These are phyloP conservation scores for Termitomyces sp. DNA, from an alignment of 768 basidiomycete genomes.

Conservation along the genomic window DNA sequence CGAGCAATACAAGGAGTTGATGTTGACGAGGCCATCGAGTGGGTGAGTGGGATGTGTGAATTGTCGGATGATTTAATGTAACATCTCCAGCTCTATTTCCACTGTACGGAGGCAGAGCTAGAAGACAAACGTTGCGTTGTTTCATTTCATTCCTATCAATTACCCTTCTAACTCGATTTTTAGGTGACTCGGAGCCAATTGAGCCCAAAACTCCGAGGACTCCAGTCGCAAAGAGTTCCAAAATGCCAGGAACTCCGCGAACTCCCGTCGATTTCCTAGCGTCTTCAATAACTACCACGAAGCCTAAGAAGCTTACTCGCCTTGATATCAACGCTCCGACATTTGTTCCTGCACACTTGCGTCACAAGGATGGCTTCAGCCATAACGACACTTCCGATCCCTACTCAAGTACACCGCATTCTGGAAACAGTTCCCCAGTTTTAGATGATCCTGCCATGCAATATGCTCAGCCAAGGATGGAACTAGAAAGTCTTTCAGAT, in stretches of 20 bases:
- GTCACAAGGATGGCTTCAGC: constrained; percentile 1
- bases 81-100: constrained; percentile 49
- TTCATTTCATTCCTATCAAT: not conserved
- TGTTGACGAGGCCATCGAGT: constrained; percentile 86
- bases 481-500: constrained; percentile 41
- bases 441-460: constrained; percentile 50
- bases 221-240: constrained; percentile 3
- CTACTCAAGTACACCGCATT: constrained; percentile 19
- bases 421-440: constrained; percentile 28
- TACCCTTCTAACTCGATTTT: not conserved
- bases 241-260: constrained; percentile 26
- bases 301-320: constrained; percentile 16
- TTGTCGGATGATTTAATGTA: not conserved
- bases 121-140: constrained; percentile 27
- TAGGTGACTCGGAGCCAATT: constrained; percentile 1
- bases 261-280: constrained; percentile 27
- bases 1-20: constrained; percentile 56
- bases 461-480: constrained; percentile 60
- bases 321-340: constrained; percentile 34
- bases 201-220: constrained; percentile 14
- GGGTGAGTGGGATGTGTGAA: constrained; percentile 48
- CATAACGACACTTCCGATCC: constrained; percentile 12
- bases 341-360: constrained; percentile 28
- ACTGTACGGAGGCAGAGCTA: constrained; percentile 59
- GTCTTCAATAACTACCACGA: constrained; percentile 14